Conservation (phyloP, 768 basidiomycete species). For the Tephrocybe sp. region DNA sequence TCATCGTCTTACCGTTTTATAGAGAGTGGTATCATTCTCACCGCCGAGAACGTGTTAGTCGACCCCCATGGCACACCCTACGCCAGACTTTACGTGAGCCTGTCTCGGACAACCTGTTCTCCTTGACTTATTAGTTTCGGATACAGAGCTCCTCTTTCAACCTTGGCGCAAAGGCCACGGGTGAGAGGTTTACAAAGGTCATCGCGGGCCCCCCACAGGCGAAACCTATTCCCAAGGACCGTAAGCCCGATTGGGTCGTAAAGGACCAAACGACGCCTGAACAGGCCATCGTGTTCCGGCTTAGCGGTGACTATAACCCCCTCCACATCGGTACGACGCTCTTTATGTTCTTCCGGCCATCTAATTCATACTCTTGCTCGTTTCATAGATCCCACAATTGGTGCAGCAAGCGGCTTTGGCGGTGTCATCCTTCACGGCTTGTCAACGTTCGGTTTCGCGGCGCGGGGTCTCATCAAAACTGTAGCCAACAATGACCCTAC, state of each 20-base stretch:
- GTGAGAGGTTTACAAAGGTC: conserved; percentile 59
- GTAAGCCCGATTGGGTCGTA: conserved; percentile 60
- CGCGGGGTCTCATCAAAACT: conserved; percentile 68
- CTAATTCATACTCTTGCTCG: neutral
- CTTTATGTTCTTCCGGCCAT: too few species aligned
- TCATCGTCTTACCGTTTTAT: conserved; percentile 2
- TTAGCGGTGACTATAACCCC: conserved; percentile 80
- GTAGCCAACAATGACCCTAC: conserved; percentile 61
- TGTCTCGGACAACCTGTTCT: neutral
- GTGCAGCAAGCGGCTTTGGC: conserved; percentile 74
- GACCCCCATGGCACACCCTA: conserved; percentile 61
- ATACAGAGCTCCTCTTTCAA: conserved; percentile 64
- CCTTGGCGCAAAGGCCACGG: conserved; percentile 65
- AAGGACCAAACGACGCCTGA: conserved; percentile 62
- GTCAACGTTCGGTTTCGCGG: conserved; percentile 79
- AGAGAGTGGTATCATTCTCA: conserved; percentile 79
- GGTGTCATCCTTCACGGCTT: conserved; percentile 87
- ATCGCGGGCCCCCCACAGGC: conserved; percentile 62
- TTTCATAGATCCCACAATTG: conserved; percentile 65
- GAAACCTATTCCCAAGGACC: conserved; percentile 60
- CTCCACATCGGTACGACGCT: conserved; percentile 61
- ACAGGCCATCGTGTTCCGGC: conserved; percentile 70
- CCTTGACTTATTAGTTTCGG: neutral
- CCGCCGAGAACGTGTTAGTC: conserved; percentile 60
- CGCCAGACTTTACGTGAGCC: conserved; percentile 60